A percentile compares a stretch with the other conserved stretches of the same genome.
These are phyloP conservation scores for Panicum virgatum DNA, from an alignment of 202 grass and related monocot species.

Conservation along the genomic window DNA sequence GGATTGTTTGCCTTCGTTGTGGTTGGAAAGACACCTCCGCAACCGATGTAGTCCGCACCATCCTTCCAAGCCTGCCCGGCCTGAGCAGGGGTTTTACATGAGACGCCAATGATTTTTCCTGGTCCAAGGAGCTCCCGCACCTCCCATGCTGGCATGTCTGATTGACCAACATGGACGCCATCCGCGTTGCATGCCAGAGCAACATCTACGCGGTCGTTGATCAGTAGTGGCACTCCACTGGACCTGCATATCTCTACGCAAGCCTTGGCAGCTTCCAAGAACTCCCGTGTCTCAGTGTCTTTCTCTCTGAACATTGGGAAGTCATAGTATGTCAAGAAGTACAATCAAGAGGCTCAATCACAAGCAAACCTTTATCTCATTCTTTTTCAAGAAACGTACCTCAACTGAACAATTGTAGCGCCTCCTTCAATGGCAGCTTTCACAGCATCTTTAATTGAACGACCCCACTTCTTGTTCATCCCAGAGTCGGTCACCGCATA, in stretches of 20 bases:
- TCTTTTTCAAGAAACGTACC: constrained; percentile 39
- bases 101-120: constrained; percentile 82
- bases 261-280: constrained; percentile 67
- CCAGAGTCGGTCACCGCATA: constrained; percentile 90
- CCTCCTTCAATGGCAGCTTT: constrained; percentile 85
- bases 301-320: constrained; percentile 70
- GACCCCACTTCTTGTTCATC: constrained; percentile 88
- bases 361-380: background rate
- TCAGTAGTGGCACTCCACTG: constrained; percentile 69
- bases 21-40: constrained; percentile 80
- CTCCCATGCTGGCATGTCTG: constrained; percentile 61
- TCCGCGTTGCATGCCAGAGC: constrained; percentile 84
- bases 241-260: constrained; percentile 72
- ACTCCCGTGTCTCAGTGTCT: constrained; percentile 59
- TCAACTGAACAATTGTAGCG: constrained; percentile 90
- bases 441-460: constrained; percentile 70
- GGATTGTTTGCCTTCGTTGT: constrained; percentile 66
- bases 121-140: constrained; percentile 63
- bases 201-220: constrained; percentile 88
- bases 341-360: background rate
- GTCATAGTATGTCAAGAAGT: constrained; percentile 12
- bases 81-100: constrained; percentile 77
- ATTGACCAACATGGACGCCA: constrained; percentile 89
- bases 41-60: constrained; percentile 80
- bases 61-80: constrained; percentile 78